Percentiles rank a stretch among this genome's conserved stretches.
phyloP scores from a whole-genome alignment of 164 flowering plant genomes.

The Paratinospora sagittata region DNA sequence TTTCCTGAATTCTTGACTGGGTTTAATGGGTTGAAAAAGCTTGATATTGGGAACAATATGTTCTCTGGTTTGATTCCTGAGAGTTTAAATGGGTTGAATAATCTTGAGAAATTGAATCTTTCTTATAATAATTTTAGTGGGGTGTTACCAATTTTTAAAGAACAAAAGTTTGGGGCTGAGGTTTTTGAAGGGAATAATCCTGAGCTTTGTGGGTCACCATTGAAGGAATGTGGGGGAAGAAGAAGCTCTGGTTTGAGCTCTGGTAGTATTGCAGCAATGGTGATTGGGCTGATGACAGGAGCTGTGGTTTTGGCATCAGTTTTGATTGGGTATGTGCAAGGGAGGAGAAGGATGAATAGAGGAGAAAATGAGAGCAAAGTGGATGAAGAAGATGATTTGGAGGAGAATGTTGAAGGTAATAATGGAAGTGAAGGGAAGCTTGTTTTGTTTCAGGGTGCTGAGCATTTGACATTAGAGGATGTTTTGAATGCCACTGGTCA shows the following conservation, averaged over 20 bases:
- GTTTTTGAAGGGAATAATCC: conserved; percentile 74
- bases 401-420: conserved; percentile 30
- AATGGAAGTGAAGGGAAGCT: conserved; percentile 74
- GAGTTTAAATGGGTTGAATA: conserved; percentile 31
- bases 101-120: conserved; percentile 68
- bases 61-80: conserved; percentile 62
- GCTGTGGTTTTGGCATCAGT: conserved; percentile 73
- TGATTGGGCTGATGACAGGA: conserved; percentile 86
- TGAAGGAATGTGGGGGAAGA: conserved; percentile 44
- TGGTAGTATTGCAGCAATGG: conserved; percentile 84
- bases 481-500: conserved; percentile 99
- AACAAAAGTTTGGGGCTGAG: conserved; percentile 47
- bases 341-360: conserved; percentile 52
- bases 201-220: conserved; percentile 65
- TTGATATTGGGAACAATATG: conserved; percentile 64
- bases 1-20: conserved; percentile 69
- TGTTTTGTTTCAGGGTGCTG: conserved; percentile 85
- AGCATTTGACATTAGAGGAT: conserved; percentile 87
- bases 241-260: conserved; percentile 58
- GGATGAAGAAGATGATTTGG: conserved; percentile 61
- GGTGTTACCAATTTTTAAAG: conserved; percentile 52
- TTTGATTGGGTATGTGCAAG: conserved; percentile 74
- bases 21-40: conserved; percentile 53
- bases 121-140: conserved; percentile 87
- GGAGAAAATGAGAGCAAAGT: conserved; percentile 50